Base-by-base conservation (phyloP, 2,329 filamentous ascomycete species). In the Penicillium sp. region DNA sequence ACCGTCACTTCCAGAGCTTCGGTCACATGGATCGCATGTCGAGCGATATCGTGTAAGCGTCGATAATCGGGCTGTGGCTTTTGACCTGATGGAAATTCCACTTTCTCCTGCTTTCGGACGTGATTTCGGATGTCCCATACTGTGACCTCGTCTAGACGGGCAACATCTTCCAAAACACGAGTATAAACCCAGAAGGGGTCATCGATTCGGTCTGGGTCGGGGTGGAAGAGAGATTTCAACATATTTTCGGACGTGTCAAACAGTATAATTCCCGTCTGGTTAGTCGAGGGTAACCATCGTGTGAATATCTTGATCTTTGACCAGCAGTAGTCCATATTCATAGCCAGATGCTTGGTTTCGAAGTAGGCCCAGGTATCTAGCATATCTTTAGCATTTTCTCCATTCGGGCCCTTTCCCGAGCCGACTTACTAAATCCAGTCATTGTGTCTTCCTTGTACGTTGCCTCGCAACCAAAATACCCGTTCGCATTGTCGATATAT, bases 1-100 rank as follows among this genome's bases (percentile, higher is more conserved):
- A 61, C 50, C 6, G 62, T 53, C 21, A 68, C 59, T 10, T 65
- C 60, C 8, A 70, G 58, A 0, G 66, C 59, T 52, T 70, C 67
- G 2, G 57, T 64, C n/a, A 64, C 61, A 44, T 70, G 66, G 15
- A 70, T 66, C n/a, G 62, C 62, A 49, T 70, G 68, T 15, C 68
- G 57, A 13, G 64, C 63, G 18, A 68, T 60, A 18, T 70, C 62
- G 44, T 70, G 66, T 3, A 69, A 51, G 21, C 38, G 46, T 23
- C 58, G 55, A 33, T 66, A 68, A 46, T 67, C 44, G 2, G 59
- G 60, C 29, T 54, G 45, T 4, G 58, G 58, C 39, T 47, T 54
- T 26, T 33, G n/a, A 0, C 51, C 52, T 13, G 34, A 10, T 9
- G 52, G 47, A 2, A 43, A 47, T 7, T 24, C 28, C 26, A 56